A percentile compares a stretch with the other conserved stretches of the same genome.
phyloP scores from a whole-genome alignment of 2,329 filamentous ascomycete species.

The Microdochium paspali region DNA sequence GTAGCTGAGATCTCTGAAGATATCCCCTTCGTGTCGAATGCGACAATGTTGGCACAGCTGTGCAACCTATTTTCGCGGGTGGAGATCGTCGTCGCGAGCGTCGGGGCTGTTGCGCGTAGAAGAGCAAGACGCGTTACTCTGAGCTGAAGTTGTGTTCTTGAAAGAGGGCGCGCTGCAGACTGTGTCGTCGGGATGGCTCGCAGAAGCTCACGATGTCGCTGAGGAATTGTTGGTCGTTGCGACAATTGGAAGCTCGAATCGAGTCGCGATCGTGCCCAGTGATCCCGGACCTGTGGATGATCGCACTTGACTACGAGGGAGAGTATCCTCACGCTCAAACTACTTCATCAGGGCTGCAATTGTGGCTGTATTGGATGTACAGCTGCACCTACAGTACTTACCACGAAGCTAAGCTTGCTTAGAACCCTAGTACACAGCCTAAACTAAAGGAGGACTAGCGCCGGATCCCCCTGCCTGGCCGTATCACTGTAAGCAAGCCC shows the following conservation, averaged over 20 bases:
- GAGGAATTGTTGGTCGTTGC: neutral
- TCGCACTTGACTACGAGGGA: neutral
- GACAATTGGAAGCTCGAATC: neutral
- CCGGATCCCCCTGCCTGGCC: neutral
- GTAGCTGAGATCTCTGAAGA: too few species aligned
- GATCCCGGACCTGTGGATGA: neutral
- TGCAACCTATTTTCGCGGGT: too few species aligned
- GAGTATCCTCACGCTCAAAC: neutral
- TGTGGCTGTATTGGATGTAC: neutral
- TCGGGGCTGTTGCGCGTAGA: too few species aligned
- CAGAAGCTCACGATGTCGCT: neutral
- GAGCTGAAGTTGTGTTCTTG: too few species aligned
- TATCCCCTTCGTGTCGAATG: too few species aligned
- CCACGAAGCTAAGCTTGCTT: too few species aligned
- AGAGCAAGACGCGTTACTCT: too few species aligned
- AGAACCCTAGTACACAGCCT: too few species aligned
- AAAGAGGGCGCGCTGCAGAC: neutral
- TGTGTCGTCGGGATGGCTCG: neutral
- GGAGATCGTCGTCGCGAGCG: neutral
- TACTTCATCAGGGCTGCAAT: neutral
- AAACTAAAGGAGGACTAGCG: neutral
- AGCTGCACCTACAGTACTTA: too few species aligned
- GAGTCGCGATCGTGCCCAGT: neutral
- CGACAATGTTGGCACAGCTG: too few species aligned
- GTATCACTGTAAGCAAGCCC: neutral